Base-by-base conservation (phyloP, 2,329 filamentous ascomycete genomes). In the Colletotrichum echinochloae region DNA sequence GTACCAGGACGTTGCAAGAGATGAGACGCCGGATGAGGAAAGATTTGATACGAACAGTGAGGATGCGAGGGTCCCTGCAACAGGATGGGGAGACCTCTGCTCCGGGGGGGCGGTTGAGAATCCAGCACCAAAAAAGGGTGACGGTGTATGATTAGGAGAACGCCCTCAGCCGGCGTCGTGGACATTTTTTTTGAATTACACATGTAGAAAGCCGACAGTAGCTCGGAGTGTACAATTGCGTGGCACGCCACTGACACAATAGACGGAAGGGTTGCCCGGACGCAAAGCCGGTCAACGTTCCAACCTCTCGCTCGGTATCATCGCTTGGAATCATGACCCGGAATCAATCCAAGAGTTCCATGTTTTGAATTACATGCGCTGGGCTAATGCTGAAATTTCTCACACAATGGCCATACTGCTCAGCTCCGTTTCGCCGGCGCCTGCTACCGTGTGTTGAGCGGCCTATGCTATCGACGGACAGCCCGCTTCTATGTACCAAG, bases 131-230 rank as follows among this genome's bases (percentile, higher is more conserved):
- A 37, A 57, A n/a, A n/a, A 37, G 63, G 35, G 7, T 46, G 59
- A 59, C 9, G 68, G 23, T 71, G 68, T 71, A 71, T 62, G 68
- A 68, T 68, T 68, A 60, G 8, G 48, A 37, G 37, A 52, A 61
- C 16, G n/a, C 37, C 68, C 48, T 44, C 59, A 68, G 65, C 37
- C 52, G 51, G 59, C 46, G 52, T 46, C 52, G 64, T 57, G 52
- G 46, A 62, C 33, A 20, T 59, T 52, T 62, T 44, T n/a, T n/a
- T n/a, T n/a, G n/a, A 44, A 30, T 23, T 61, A 51, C 26, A 57
- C 44, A 51, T 68, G 57, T 60, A 30, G 37, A 23, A 63, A 63
- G 52, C 64, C 64, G 59, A 49, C 23, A 23, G 62, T 23, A 63
- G 59, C 30, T 67, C 68, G 46, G 59, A 59, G 33, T 71, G 64